Percentiles rank a stretch among this genome's conserved stretches.
These are phyloP conservation scores for Pseudopithomyces maydicus DNA, from an alignment of 2,329 filamentous ascomycete genomes.

Conservation along the genomic window DNA sequence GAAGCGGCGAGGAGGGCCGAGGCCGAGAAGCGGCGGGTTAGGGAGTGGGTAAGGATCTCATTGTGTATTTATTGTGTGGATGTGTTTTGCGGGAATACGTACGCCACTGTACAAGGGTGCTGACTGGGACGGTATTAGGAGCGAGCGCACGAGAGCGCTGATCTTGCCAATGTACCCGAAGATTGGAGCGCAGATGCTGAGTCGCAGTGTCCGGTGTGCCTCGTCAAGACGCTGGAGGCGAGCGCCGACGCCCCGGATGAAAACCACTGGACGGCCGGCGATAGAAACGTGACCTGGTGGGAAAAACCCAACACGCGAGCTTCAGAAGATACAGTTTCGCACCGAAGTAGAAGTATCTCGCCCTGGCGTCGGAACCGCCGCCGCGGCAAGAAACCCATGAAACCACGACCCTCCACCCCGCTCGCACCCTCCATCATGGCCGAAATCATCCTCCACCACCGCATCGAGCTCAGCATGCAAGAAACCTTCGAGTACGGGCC, in stretches of 20 bases:
- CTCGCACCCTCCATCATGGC: constrained; percentile 15
- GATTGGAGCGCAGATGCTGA: too few species aligned
- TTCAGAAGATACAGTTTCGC: background rate
- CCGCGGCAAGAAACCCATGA: background rate
- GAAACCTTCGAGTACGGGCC: too few species aligned
- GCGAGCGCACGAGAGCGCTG: too few species aligned
- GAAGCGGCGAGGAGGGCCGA: constrained; percentile 18
- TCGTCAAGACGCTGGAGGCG: too few species aligned
- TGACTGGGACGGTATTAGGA: too few species aligned
- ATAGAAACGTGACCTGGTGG: constrained; percentile 38
- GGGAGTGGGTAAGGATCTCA: constrained; percentile 21
- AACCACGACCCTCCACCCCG: background rate
- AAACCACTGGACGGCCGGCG: background rate
- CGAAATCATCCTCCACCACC: constrained; percentile 15
- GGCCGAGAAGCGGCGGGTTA: constrained; percentile 27
- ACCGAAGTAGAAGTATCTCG: background rate
- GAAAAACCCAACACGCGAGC: constrained; percentile 21
- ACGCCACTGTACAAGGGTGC: too few species aligned
- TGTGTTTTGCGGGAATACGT: too few species aligned
- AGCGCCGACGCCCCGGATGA: too few species aligned
- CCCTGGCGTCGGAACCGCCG: constrained; percentile 6
- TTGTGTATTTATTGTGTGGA: too few species aligned
- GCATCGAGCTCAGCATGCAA: background rate
- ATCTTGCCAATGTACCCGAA: too few species aligned
- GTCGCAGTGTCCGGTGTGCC: too few species aligned